Conservation (phyloP, 2,329 filamentous ascomycete species). For the Xylariales sp. region DNA sequence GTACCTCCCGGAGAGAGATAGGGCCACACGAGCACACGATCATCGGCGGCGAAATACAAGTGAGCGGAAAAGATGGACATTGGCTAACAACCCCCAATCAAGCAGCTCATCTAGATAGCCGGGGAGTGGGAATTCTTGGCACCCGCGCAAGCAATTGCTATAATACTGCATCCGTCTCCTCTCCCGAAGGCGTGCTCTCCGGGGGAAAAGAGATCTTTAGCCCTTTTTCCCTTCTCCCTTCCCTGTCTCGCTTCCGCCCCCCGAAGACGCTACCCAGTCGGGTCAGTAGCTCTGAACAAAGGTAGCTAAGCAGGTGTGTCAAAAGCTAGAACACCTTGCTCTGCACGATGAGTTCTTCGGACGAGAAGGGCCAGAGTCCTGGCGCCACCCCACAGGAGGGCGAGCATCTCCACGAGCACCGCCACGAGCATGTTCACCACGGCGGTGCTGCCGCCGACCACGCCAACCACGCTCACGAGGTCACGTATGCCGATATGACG, state of each 20-base stretch:
- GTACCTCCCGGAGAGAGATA: neutral
- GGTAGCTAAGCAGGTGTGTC: neutral
- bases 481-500: conserved; percentile 60
- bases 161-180: conserved; percentile 33
- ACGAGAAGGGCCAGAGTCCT: conserved; percentile 41
- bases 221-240: conserved; percentile 23
- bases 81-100: conserved; percentile 33
- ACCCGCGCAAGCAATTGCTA: conserved; percentile 17
- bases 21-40: conserved; percentile 40
- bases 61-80: conserved; percentile 17
- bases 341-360: conserved; percentile 40
- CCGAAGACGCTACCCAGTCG: conserved; percentile 27
- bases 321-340: neutral
- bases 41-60: conserved; percentile 27
- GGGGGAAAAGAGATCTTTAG: conserved; percentile 15
- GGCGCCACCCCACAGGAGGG: conserved; percentile 42
- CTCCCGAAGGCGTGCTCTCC: neutral
- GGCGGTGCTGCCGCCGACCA: conserved; percentile 50
- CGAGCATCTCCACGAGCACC: conserved; percentile 48
- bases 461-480: conserved; percentile 55
- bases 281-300: conserved; percentile 16
- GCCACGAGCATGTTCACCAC: conserved; percentile 59
- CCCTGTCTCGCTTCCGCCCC: conserved; percentile 25
- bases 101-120: conserved; percentile 27
- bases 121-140: conserved; percentile 28